Conservation (phyloP, 2,329 filamentous ascomycete species). For the Monosporascus sp. region DNA sequence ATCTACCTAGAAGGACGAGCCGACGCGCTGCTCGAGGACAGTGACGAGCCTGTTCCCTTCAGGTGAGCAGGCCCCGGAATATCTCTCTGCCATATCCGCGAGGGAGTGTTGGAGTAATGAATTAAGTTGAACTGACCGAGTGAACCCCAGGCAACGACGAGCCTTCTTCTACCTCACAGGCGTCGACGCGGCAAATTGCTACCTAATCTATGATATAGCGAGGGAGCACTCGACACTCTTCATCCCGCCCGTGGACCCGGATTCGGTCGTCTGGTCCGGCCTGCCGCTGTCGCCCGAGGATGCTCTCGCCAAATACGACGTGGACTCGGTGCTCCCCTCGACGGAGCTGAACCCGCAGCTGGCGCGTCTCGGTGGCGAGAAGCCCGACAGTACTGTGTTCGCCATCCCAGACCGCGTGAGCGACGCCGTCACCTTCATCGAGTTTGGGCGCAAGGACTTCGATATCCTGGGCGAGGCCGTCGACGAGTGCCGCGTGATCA, state of each 20-base stretch:
- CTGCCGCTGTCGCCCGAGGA: conserved; percentile 73
- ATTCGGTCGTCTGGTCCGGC: conserved; percentile 89
- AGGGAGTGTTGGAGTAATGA: too few species aligned
- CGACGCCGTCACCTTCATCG: conserved; percentile 64
- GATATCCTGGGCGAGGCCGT: conserved; percentile 55
- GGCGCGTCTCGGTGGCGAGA: conserved; percentile 42
- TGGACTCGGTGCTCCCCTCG: conserved; percentile 70
- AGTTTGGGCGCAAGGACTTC: conserved; percentile 61
- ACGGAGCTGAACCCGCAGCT: conserved; percentile 73
- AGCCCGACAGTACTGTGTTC: conserved; percentile 52
- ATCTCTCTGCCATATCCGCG: too few species aligned
- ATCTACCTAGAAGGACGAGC: conserved; percentile 86
- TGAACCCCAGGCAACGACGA: conserved; percentile 65
- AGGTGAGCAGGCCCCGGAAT: conserved; percentile 43
- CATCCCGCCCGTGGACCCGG: conserved; percentile 83
- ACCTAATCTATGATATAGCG: conserved; percentile 74
- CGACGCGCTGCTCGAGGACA: conserved; percentile 80
- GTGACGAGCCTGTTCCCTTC: conserved; percentile 77
- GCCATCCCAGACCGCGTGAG: conserved; percentile 77
- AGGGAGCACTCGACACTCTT: conserved; percentile 74
- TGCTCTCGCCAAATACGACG: conserved; percentile 71
- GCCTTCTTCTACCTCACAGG: conserved; percentile 95
- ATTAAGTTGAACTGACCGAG: too few species aligned
- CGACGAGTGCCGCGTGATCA: conserved; percentile 63
- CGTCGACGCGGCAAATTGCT: conserved; percentile 71